Base-by-base conservation (phyloP, 345 rosid genomes). In the Salix caprea region DNA sequence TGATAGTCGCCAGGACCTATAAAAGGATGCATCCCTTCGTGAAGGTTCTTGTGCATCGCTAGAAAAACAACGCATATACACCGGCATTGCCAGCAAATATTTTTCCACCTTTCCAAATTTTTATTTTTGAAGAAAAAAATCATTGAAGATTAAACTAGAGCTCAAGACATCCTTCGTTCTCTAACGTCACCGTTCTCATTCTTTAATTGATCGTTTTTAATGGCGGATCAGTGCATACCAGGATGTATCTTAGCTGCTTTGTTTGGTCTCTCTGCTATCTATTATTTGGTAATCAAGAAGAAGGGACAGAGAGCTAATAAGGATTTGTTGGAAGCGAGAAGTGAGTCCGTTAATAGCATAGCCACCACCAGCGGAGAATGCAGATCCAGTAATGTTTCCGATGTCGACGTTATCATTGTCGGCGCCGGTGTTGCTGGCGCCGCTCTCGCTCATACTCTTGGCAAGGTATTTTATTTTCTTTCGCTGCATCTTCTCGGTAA, bases 221-320 rank as follows among this genome's bases (percentile, higher is more conserved):
- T 74, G 82, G 68, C 62, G 72, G 78, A 79, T 69, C 74, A 70
- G 68, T 69, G 48, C 66, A 11, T 74, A 70, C 65, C 74, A 5
- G 71, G 70, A 24, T 79, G 75, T 71, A 79, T 79, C 75, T 21
- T 74, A 11, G 75, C 78, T 42, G 62, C 74, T 3, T 40, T 72
- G 13, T 11, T 64, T 15, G 71, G 52, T 5, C 67, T 79, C 46
- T 69, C 69, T 23, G 74, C 74, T 24, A 2, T 69, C 7, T 74
- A 67, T 16, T 52, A 69, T 50, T 69, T 73, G 70, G 50, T 37
- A 15, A 73, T 58, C 4, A 73, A 58, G 69, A 28, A 16, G 50
- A 70, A 30, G 58, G 71, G 60, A 32, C 54, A 67, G 28, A 70
- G 37, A 16, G 36, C n/a, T 37, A 61, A n/a, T 46, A 46, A 46